Evolutionary conservation across 352 stramenopile species (phyloP), one percentile per base, ranked within the genome.

Genomic region (Halophytophthora batemanensis): DNA sequence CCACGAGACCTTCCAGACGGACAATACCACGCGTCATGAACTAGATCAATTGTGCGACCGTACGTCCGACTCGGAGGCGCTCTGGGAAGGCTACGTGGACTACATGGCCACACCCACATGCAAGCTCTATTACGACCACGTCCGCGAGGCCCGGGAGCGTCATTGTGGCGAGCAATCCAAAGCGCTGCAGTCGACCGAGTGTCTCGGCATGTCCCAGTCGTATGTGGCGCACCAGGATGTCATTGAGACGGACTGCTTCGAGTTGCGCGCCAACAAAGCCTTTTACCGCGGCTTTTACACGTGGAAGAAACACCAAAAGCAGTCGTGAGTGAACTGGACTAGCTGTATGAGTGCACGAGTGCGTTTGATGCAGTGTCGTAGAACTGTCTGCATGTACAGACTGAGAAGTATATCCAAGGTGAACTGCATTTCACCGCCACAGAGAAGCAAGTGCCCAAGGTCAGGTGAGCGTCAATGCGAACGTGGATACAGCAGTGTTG

Each of bases 41-140:
- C 37, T 86, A 8, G 77, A 86, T 29, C 39, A 61, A 25, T 46
- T 77, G 21, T 87, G 77, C 28, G 50, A 45, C 0, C 64, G 61
- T 43, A 82, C 74, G n/a, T 6, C 45, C 0, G 56, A 72, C 53
- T 81, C 74, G 2, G 61, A 77, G 10, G 53, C 69, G 12, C 86
- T 87, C 57, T 86, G 74, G 69, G 77, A 86, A 49, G 74, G 64
- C 25, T 87, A 64, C 40, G 74, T 69, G 33, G 63, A 84, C 47
- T 86, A 77, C 53, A 66, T 79, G 10, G 77, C 66, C 14, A 67
- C 70, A 21, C 53, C 61, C 34, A 71, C 66, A 15, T 87, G 77
- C 47, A 85, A 82, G 43, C 51, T 38, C n/a, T 87, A 87, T 61
- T 87, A 87, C 45, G 58, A 64, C 23, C 43, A 69, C 34, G 59